Evolutionary conservation across 805 yeast species (phyloP).

Genomic region (Diddensiella santjacobensis): DNA sequence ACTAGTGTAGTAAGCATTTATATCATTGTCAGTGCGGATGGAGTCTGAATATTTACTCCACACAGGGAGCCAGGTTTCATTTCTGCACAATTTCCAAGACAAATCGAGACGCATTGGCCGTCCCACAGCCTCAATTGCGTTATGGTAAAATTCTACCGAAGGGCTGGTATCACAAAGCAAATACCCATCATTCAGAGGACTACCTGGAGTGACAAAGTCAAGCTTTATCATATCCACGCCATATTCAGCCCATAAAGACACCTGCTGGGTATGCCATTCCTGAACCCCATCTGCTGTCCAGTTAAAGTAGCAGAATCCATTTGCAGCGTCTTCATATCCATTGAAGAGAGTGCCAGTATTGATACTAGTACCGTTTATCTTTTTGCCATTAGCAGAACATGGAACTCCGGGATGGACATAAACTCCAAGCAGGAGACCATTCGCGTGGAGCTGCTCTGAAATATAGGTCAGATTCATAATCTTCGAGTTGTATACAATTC

Average conservation of each 20-base stretch:
- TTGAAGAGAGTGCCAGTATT: constrained; percentile 4
- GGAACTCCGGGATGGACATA: constrained; percentile 14
- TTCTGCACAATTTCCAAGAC: constrained; percentile 17
- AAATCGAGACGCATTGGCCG: constrained; percentile 13
- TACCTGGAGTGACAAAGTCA: constrained; percentile 17
- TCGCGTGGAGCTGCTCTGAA: constrained; percentile 11
- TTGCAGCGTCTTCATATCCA: constrained; percentile 9
- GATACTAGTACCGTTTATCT: constrained; percentile 9
- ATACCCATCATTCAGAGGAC: constrained; percentile 13
- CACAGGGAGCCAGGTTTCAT: constrained; percentile 13
- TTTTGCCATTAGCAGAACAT: constrained; percentile 10
- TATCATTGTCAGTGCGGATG: constrained; percentile 14
- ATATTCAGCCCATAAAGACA: constrained; percentile 8
- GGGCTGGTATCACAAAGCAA: constrained; percentile 13
- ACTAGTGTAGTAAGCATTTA: constrained; percentile 10
- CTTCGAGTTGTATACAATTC: constrained; percentile 6
- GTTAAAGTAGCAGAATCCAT: constrained; percentile 12
- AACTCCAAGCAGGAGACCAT: constrained; percentile 13
- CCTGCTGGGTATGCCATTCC: constrained; percentile 14
- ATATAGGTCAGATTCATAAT: constrained; percentile 9
- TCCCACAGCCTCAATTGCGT: constrained; percentile 13
- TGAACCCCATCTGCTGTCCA: constrained; percentile 14
- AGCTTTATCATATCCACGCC: constrained; percentile 17
- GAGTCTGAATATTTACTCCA: constrained; percentile 11
- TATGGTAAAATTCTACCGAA: constrained; percentile 11